These are phyloP conservation scores for Magnusiomyces magnusii DNA, from an alignment of 1,139 yeast species.

Conservation along the genomic window DNA sequence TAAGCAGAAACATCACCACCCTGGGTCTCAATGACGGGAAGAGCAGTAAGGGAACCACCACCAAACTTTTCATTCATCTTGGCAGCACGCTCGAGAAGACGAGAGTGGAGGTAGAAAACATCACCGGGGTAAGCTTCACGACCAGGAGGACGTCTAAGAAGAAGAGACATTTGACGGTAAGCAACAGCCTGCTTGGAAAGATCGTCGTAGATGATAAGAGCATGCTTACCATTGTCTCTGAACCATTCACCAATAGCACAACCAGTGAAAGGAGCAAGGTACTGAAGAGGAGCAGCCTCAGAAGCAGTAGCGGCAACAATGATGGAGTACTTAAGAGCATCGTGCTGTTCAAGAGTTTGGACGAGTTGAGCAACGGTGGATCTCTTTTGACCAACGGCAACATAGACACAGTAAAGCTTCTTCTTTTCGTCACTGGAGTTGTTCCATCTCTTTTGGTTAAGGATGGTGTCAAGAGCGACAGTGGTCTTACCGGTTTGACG, in stretches of 20 bases:
- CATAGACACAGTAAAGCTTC: constrained; percentile 99
- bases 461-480: constrained; percentile 95
- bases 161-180: constrained; percentile 97
- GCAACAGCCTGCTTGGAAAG: constrained; percentile 99
- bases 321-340: constrained; percentile 96
- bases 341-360: constrained; percentile 97
- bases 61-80: constrained; percentile 88
- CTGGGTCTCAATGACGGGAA: constrained; percentile 96
- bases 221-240: constrained; percentile 99
- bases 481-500: constrained; percentile 99
- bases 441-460: constrained; percentile 99
- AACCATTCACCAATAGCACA: constrained; percentile 99
- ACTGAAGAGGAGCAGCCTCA: constrained; percentile 99
- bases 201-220: constrained; percentile 95
- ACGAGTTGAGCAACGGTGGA: constrained; percentile 99
- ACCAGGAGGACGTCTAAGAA: constrained; percentile 97
- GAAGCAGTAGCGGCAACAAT: constrained; percentile 99
- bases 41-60: constrained; percentile 92
- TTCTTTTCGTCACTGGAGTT: constrained; percentile 87
- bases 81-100: constrained; percentile 96
- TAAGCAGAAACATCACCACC: constrained; percentile 99
- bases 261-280: constrained; percentile 99
- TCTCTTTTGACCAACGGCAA: constrained; percentile 99
- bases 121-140: constrained; percentile 98
- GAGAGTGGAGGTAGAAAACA: constrained; percentile 93